Conservation (phyloP, 2,329 filamentous ascomycete genomes). For the Emmonsiellopsis sp. region DNA sequence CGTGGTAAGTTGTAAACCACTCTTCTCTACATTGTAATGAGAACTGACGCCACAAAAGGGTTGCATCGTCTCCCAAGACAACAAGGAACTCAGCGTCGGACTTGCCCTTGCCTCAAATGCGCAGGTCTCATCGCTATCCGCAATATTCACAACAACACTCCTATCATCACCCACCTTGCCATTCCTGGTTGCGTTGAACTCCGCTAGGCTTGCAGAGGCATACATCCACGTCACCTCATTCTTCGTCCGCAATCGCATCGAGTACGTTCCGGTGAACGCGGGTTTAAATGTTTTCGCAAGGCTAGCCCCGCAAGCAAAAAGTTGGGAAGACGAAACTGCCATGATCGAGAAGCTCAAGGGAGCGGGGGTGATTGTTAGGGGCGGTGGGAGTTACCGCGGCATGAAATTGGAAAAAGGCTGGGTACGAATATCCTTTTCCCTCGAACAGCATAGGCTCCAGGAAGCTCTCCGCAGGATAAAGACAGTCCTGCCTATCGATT, state of each 20-base stretch:
- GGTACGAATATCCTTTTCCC: constrained; percentile 18
- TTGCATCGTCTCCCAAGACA: constrained; percentile 17
- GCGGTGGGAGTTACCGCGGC: constrained; percentile 15
- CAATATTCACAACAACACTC: constrained; percentile 14
- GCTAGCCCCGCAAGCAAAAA: constrained; percentile 13
- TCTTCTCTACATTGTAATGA: not conserved
- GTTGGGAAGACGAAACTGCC: constrained; percentile 18
- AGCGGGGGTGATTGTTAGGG: constrained; percentile 15
- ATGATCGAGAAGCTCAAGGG: constrained; percentile 13
- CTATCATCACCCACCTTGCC: constrained; percentile 16
- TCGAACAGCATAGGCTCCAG: constrained; percentile 10
- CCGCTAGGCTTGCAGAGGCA: constrained; percentile 14
- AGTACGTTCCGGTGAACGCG: constrained; percentile 18
- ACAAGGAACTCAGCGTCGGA: constrained; percentile 12
- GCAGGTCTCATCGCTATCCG: constrained; percentile 16
- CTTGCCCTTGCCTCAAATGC: constrained; percentile 13
- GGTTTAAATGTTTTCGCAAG: constrained; percentile 19
- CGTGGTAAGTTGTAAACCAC: constrained; percentile 11
- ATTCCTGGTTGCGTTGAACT: constrained; percentile 17
- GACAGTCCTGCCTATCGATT: constrained; percentile 3
- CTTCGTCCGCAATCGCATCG: constrained; percentile 14
- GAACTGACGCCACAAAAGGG: constrained; percentile 10
- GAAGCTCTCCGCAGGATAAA: constrained; percentile 15
- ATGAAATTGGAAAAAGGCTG: constrained; percentile 18
- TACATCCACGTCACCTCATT: constrained; percentile 19